Evolutionary conservation across 169 alveolate species (phyloP), one percentile per base, ranked within the genome.

Genomic region (Toxoplasma gondii): DNA sequence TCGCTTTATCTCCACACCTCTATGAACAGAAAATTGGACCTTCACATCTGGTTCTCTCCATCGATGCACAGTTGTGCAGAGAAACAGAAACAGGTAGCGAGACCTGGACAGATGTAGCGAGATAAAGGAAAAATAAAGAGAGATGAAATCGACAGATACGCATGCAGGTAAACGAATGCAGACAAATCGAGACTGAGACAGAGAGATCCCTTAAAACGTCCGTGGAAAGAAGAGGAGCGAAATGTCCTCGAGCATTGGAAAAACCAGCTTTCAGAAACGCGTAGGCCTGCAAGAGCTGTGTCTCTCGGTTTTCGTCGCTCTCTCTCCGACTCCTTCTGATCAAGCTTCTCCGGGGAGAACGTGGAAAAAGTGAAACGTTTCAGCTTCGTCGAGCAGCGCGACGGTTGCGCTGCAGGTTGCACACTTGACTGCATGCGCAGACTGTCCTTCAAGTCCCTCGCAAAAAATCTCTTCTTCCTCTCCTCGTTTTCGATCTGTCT

Each of bases 311-410:
- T 64, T 31, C 7, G 74, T 64, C 31, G 7, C n/a, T 64, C 24
- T 64, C 24, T 64, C n/a, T 16, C 31, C 7, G n/a, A 31, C 74
- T 4, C 74, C 74, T 64, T 49, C 22, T 4, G 58, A 49, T 80
- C 67, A 82, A 31, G 90, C 90, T 31, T 82, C 90, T 27, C 90
- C 90, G 17, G 90, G 90, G 34, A 82, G 64, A 4, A 82, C 90
- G 34, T 43, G 54, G 64, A 82, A 82, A 31, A 82, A 82, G 38
- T 82, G 90, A 31, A 19, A 82, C 5, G 24, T 39, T 29, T 43
- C 90, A 2, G 12, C 45, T 78, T 78, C 86, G 43, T 78, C 86
- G 29, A 36, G 44, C 29, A 78, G 86, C 19, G 49, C 86, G 16
- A 78, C 49, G 24, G n/a, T n/a, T 38, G 86, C n/a, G 45, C 24